These are phyloP conservation scores for Escallonia rubra DNA, from an alignment of 129 eudicot species.

Conservation along the genomic window DNA sequence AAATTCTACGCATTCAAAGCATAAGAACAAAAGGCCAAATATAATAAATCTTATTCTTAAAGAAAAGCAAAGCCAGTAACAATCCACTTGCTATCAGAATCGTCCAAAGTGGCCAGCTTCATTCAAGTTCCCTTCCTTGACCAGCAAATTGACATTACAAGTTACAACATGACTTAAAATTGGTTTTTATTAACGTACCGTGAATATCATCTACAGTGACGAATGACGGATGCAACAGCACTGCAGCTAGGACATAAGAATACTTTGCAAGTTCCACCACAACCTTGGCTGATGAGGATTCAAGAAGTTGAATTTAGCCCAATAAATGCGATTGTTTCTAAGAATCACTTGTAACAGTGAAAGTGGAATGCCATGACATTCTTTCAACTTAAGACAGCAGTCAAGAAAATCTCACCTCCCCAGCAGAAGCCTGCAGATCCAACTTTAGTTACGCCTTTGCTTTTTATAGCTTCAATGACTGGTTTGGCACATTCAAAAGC, in stretches of 20 bases:
- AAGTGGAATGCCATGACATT: no score
- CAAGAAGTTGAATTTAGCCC: background rate
- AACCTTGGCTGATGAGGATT: conserved; percentile 39
- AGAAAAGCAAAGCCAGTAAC: background rate
- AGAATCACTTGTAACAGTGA: no score
- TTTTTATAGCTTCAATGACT: conserved; percentile 55
- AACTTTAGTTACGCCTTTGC: conserved; percentile 61
- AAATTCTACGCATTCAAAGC: background rate
- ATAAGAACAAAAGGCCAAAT: background rate
- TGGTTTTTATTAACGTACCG: conserved; percentile 28
- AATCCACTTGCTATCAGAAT: background rate
- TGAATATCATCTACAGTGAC: conserved; percentile 57
- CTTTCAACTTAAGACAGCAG: no score
- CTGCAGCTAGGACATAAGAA: conserved; percentile 47
- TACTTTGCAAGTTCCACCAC: conserved; percentile 36
- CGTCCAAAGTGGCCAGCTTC: background rate
- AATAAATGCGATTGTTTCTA: background rate
- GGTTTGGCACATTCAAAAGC: conserved; percentile 41
- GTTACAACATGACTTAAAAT: background rate
- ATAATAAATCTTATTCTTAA: no score
- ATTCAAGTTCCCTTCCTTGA: background rate
- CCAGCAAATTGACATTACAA: background rate
- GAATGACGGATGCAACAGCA: conserved; percentile 66
- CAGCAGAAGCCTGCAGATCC: conserved; percentile 95
- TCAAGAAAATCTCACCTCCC: conserved; percentile 60